Percentiles rank a stretch among this genome's conserved stretches.
Evolutionary conservation across 805 yeast genomes (phyloP).

Genomic region (Kuraishia hungarica): DNA sequence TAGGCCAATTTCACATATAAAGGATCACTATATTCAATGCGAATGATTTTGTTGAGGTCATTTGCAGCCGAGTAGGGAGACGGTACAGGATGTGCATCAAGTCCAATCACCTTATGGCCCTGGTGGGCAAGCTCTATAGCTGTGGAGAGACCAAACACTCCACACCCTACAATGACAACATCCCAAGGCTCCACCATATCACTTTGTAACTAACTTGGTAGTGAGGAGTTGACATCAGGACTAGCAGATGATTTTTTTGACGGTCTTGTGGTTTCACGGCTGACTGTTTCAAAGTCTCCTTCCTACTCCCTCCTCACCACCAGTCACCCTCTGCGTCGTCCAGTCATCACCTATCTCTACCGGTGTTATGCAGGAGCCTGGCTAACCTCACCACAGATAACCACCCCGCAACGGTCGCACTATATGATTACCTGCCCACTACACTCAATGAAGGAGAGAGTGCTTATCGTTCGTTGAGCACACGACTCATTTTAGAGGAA

Average conservation of each 20-base stretch:
- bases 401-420: too few relatives aligned
- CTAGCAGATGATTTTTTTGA: too few relatives aligned
- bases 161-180: constrained; percentile 21
- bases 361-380: neutral
- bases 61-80: constrained; percentile 23
- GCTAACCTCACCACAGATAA: neutral
- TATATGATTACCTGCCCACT: neutral
- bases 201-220: too few relatives aligned
- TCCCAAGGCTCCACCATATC: neutral
- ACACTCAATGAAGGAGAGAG: neutral
- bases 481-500: neutral
- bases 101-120: constrained; percentile 11
- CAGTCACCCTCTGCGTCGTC: too few relatives aligned
- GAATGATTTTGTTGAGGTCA: constrained; percentile 24
- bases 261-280: too few relatives aligned
- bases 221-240: too few relatives aligned
- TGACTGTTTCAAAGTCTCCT: too few relatives aligned
- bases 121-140: constrained; percentile 15
- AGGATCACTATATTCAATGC: constrained; percentile 22
- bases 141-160: constrained; percentile 26
- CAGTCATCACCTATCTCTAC: too few relatives aligned
- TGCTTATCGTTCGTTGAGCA: neutral
- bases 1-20: constrained; percentile 18
- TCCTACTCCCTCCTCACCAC: too few relatives aligned
- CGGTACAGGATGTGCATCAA: constrained; percentile 22